phyloP scores from a whole-genome alignment of 768 basidiomycete genomes.

The Lepiota venenata region DNA sequence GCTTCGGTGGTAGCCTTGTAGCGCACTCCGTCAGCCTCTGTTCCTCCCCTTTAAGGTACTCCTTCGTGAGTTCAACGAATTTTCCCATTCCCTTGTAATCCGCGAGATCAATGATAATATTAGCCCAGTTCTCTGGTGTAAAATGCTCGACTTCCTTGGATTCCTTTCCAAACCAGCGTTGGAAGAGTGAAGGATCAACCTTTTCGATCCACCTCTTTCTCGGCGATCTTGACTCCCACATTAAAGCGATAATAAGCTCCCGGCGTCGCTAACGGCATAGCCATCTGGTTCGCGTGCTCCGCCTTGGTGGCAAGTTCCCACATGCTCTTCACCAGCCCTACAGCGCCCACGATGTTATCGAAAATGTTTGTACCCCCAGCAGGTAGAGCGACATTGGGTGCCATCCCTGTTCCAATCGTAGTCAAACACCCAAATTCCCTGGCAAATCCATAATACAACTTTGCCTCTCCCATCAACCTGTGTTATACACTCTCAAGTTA shows the following conservation, averaged over 20 bases:
- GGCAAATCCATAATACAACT: conserved; percentile 19
- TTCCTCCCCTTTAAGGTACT: conserved; percentile 15
- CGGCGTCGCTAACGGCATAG: conserved; percentile 12
- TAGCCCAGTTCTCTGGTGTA: conserved; percentile 20
- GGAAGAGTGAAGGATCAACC: conserved; percentile 15
- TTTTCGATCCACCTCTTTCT: conserved; percentile 20
- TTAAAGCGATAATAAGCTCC: conserved; percentile 23
- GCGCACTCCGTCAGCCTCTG: conserved; percentile 10
- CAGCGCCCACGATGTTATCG: conserved; percentile 10
- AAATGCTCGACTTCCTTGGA: conserved; percentile 13
- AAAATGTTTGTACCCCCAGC: conserved; percentile 11
- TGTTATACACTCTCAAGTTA: not conserved
- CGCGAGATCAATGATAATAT: conserved; percentile 17
- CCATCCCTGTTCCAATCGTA: conserved; percentile 24
- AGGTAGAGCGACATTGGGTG: conserved; percentile 18
- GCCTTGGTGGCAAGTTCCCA: conserved; percentile 16
- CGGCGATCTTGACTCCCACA: conserved; percentile 18
- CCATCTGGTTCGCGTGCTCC: conserved; percentile 18
- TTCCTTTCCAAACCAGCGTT: conserved; percentile 13
- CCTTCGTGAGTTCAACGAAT: conserved; percentile 14
- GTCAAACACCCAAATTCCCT: conserved; percentile 19
- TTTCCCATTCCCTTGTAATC: conserved; percentile 18
- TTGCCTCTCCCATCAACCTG: conserved; percentile 26
- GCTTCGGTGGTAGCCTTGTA: conserved; percentile 7
- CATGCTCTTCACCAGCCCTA: conserved; percentile 13